Base-by-base conservation (phyloP, 2,329 filamentous ascomycete species). In the Monilinia fructicola region DNA sequence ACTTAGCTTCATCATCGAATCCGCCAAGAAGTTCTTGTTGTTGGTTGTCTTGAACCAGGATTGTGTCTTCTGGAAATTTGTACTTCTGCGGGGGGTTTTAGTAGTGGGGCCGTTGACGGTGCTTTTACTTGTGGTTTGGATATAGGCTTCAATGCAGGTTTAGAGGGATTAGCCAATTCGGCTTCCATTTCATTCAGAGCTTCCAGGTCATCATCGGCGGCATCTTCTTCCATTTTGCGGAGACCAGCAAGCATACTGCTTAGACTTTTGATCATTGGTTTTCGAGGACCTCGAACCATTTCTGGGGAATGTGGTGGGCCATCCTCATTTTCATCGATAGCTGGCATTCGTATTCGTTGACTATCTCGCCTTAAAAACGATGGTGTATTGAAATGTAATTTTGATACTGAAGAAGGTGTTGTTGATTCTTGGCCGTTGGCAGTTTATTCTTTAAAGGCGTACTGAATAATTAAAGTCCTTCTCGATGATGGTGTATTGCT, bases 221-320 rank as follows among this genome's bases (percentile, higher is more conserved):
- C 80, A 54, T 90, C 85, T 63, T 92, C 89, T 75, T 92, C 87
- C 65, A 91, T 82, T 74, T 87, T 87, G 68, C 88, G 83, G 70
- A 94, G 79, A 31, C 85, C 85, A 26, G 89, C 87, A 28, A 94
- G 88, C 70, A 93, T 89, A 69, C 86, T 88, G 75, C 90, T 93
- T 65, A 95, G 78, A 38, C 89, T 90, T 67, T 89, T 83, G 1
- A 86, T 85, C n/a, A 91, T 78, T 11, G 86, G 84, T 72, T 86
- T 88, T 52, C 81, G 81, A 3, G 85, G 87, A 35, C 87, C 76
- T 46, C 83, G 79, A 4, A 85, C 67, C 68, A 74, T 73, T 64
- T 75, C 74, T 0, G 84, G 84, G 3, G 80, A 79, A 82, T 79
- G 2, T 78, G 79, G n/a, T 79, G 76, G 67, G 28, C 82, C 82